These are phyloP conservation scores for Panaeolus papilionaceus DNA, from an alignment of 768 basidiomycete genomes.

Conservation along the genomic window DNA sequence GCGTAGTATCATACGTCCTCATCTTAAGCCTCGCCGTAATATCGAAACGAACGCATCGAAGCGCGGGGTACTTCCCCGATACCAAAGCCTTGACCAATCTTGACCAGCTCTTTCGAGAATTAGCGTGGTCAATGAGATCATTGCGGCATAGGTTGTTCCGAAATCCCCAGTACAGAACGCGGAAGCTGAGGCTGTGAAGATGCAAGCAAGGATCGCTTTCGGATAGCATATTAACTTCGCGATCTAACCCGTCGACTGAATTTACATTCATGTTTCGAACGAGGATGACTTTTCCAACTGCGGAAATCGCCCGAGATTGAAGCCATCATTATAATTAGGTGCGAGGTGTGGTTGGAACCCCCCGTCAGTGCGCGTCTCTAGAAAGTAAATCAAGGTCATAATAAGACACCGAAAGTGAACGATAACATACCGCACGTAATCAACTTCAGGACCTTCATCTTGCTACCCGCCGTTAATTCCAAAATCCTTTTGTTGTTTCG, in stretches of 20 bases:
- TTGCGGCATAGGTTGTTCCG: not conserved
- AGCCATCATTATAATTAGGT: not conserved
- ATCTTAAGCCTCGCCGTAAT: not conserved
- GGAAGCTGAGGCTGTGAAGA: not conserved
- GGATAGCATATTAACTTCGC: not conserved
- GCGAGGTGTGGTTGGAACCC: not conserved
- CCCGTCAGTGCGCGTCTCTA: too few species aligned
- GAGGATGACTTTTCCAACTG: not conserved
- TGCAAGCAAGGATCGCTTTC: not conserved
- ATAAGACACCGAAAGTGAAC: too few species aligned
- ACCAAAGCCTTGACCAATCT: not conserved
- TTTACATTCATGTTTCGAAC: not conserved
- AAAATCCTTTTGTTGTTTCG: not conserved
- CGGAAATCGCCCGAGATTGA: not conserved
- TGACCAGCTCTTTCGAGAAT: not conserved
- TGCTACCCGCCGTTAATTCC: not conserved
- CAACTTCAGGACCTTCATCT: not conserved
- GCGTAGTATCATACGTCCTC: not conserved
- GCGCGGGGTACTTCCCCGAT: not conserved
- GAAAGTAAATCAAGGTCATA: too few species aligned
- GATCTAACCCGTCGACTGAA: not conserved
- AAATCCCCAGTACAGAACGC: not conserved
- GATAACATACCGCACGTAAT: not conserved
- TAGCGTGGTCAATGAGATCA: not conserved
- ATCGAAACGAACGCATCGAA: not conserved